A percentile compares a stretch with the other conserved stretches of the same genome.
These are phyloP conservation scores for Pharnaceum exiguum DNA, from an alignment of 148 eudicot genomes.

Conservation along the genomic window DNA sequence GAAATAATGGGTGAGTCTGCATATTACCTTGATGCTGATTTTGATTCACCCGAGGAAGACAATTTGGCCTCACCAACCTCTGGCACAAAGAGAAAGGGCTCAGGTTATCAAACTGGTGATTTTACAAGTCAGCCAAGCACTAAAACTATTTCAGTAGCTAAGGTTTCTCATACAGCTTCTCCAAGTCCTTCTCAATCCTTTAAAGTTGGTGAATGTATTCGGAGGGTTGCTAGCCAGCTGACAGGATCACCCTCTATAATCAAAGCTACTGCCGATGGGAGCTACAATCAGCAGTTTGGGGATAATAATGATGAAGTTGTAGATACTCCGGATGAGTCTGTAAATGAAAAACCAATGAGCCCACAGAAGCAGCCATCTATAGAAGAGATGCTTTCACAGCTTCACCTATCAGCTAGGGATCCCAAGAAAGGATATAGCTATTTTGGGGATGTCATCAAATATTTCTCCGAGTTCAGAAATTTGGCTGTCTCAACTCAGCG, in stretches of 20 bases:
- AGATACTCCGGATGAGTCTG: conserved; percentile 32
- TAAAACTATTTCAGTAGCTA: conserved; percentile 51
- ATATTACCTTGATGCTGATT: conserved; percentile 53
- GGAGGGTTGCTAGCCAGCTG: conserved; percentile 83
- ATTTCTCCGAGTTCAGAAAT: conserved; percentile 64
- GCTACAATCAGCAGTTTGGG: conserved; percentile 14
- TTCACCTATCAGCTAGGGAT: conserved; percentile 57
- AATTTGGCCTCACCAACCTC: conserved; percentile 28
- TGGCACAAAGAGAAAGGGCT: conserved; percentile 41
- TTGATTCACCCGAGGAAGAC: conserved; percentile 47
- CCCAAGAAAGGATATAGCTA: conserved; percentile 54
- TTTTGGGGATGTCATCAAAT: conserved; percentile 26
- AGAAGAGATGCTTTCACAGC: conserved; percentile 62
- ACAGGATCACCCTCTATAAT: conserved; percentile 48
- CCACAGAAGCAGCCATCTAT: conserved; percentile 32
- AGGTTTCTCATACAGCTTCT: conserved; percentile 45
- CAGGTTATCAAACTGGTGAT: conserved; percentile 32
- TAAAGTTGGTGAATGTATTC: conserved; percentile 88
- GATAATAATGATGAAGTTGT: conserved; percentile 31
- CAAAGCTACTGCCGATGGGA: conserved; percentile 29
- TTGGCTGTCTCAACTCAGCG: conserved; percentile 38
- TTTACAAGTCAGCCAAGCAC: conserved; percentile 38
- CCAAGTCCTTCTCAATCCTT: conserved; percentile 70
- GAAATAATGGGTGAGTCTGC: conserved; percentile 57
- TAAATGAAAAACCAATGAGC: conserved; percentile 28